Base-by-base conservation (phyloP, 2,329 filamentous ascomycete genomes). In the Cercospora sp. region DNA sequence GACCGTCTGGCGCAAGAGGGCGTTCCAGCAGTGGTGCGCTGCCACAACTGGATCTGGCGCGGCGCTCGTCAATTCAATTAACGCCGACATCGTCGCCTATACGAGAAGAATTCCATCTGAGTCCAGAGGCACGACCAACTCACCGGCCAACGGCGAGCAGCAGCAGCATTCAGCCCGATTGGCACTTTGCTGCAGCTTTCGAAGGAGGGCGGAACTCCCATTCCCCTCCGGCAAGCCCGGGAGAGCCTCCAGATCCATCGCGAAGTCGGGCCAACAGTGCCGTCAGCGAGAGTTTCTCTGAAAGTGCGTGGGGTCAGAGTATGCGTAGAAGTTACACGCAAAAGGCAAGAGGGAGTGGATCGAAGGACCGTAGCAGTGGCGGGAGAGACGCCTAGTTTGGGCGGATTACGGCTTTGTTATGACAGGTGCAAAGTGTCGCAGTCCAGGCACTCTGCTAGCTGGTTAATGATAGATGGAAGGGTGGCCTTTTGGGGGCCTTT, bases 291-390 rank as follows among this genome's bases (percentile, higher is more conserved):
- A 91, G 95, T 77, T 85, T 98, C 64, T 92, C 95, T 75, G 91
- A 94, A 75, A 95, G 92, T 18, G 90, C 91, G 16, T 98, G 94
- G 94, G 92, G 94, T 62, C 92, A 97, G 81, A 97, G 92, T 83
- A 93, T 97, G 72, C 86, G 93, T 71, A 87, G 93, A 70, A 97
- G 93, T 81, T 93, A 95, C 73, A 97, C 93, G 63, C 86, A 64
- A 23, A 64, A 64, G 10, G 30, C 26, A 12, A 58, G 30, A 26
- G 53, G 53, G 13, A 33, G 26, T 5, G 23, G 53, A 2, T 58
- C 53, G 30, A 26, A 58, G 26, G 53, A 58, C 9, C 26, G 53
- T 7, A 58, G 53, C 16, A 58, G 26, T 28, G 53, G 53, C 1
- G 45, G 45, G n/a, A 58, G 53, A 13, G 30, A 58, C 5, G 53